phyloP scores from a whole-genome alignment of 1,139 yeast species.

The Eremothecium coryli region DNA sequence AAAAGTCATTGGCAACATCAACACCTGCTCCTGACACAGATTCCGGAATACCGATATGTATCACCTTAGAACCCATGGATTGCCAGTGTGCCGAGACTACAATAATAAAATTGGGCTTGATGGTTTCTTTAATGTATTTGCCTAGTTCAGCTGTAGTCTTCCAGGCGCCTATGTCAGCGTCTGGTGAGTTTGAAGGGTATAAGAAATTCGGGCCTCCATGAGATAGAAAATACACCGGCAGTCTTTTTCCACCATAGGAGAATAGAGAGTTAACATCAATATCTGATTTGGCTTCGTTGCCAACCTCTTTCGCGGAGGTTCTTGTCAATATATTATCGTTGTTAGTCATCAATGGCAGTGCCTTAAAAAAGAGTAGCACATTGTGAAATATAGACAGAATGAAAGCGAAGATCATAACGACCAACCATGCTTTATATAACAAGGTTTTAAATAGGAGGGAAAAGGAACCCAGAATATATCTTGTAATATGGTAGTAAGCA shows the following conservation, averaged over 20 bases:
- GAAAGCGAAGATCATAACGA: too few species aligned
- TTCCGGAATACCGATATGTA: constrained; percentile 45
- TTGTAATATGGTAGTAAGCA: too few species aligned
- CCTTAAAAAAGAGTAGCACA: too few species aligned
- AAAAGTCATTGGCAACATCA: not conserved
- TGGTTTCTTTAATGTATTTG: constrained; percentile 35
- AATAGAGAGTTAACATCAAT: not conserved
- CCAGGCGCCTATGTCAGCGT: constrained; percentile 53
- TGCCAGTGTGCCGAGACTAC: constrained; percentile 77
- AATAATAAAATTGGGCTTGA: constrained; percentile 57
- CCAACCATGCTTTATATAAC: too few species aligned
- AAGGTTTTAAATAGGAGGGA: too few species aligned
- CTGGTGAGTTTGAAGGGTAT: constrained; percentile 37
- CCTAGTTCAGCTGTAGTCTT: constrained; percentile 44
- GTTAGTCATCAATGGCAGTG: too few species aligned
- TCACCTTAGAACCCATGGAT: constrained; percentile 30
- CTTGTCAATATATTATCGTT: too few species aligned
- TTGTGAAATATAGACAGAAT: too few species aligned
- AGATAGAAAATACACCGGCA: constrained; percentile 56
- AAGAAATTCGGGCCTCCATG: constrained; percentile 78
- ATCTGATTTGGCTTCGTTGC: not conserved
- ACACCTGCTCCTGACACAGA: not conserved
- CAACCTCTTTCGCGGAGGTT: too few species aligned
- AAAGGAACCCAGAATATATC: too few species aligned
- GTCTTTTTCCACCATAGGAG: not conserved